Evolutionary conservation across 129 eudicot species (phyloP).

Genomic region (sunflower (Helianthus annuus)): DNA sequence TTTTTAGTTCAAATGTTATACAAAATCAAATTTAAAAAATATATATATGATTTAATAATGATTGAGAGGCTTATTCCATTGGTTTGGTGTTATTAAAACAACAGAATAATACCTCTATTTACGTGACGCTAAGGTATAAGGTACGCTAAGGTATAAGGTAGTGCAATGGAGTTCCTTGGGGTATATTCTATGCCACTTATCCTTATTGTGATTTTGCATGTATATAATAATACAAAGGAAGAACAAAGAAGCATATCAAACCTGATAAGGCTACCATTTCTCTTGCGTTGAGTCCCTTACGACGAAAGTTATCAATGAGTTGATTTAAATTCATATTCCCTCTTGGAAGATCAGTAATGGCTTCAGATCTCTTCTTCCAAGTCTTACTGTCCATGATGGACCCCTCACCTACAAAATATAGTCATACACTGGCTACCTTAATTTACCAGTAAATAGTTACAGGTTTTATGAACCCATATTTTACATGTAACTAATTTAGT

Average conservation of each 20-base stretch:
- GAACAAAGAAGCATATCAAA: not conserved
- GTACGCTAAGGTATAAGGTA: too few relatives aligned
- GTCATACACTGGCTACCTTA: slow-evolving; percentile 13
- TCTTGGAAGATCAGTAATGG: slow-evolving; percentile 40
- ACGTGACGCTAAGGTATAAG: too few relatives aligned
- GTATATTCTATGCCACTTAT: too few relatives aligned
- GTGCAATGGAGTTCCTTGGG: not conserved
- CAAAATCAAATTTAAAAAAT: too few relatives aligned
- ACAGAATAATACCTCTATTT: too few relatives aligned
- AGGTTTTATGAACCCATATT: not conserved
- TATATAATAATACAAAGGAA: too few relatives aligned
- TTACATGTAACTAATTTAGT: not conserved
- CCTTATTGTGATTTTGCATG: too few relatives aligned
- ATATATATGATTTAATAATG: too few relatives aligned
- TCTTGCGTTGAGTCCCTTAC: slow-evolving; percentile 47
- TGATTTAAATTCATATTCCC: slow-evolving; percentile 33
- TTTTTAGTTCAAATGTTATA: too few relatives aligned
- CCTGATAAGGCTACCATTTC: slow-evolving; percentile 67
- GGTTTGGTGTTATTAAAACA: too few relatives aligned
- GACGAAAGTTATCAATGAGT: slow-evolving; percentile 41
- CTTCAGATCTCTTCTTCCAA: slow-evolving; percentile 58
- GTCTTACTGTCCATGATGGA: slow-evolving; percentile 53
- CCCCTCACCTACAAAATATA: slow-evolving; percentile 30
- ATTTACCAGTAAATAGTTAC: not conserved
- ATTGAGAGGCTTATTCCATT: too few relatives aligned